Percentiles rank a stretch among this genome's conserved stretches.
These are phyloP conservation scores for Rhodotorula sp. DNA, from an alignment of 1,284 basidiomycete species.

Conservation along the genomic window DNA sequence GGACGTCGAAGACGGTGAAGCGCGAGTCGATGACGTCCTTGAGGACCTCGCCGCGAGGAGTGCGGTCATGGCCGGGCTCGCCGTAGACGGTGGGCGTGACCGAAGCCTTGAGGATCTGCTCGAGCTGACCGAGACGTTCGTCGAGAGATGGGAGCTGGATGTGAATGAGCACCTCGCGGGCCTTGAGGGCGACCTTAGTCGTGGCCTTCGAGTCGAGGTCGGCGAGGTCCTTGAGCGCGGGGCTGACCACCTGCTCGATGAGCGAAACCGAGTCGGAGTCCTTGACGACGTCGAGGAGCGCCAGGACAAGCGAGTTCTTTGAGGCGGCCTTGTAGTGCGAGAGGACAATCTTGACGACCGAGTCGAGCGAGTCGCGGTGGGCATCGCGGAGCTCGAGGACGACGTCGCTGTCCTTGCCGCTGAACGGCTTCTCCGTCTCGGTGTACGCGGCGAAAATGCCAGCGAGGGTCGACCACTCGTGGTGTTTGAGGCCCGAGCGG, in stretches of 20 bases:
- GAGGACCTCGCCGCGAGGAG: slow-evolving; percentile 81
- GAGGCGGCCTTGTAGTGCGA: slow-evolving; percentile 94
- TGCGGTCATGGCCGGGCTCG: slow-evolving; percentile 67
- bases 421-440: slow-evolving; percentile 86
- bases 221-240: slow-evolving; percentile 75
- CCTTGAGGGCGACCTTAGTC: slow-evolving; percentile 85
- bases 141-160: slow-evolving; percentile 96
- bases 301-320: slow-evolving; percentile 84
- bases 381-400: slow-evolving; percentile 87
- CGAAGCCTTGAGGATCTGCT: slow-evolving; percentile 83
- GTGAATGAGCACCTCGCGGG: slow-evolving; percentile 92
- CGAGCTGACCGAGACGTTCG: slow-evolving; percentile 91
- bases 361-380: slow-evolving; percentile 86
- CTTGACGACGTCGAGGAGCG: slow-evolving; percentile 86
- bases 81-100: slow-evolving; percentile 86
- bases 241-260: slow-evolving; percentile 65
- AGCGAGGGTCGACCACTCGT: slow-evolving; percentile 76
- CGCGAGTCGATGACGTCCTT: slow-evolving; percentile 93
- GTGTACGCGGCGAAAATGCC: slow-evolving; percentile 71
- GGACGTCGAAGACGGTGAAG: slow-evolving; percentile 95
- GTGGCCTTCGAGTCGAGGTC: slow-evolving; percentile 87
- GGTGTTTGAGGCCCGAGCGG: slow-evolving; percentile 76
- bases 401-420: slow-evolving; percentile 83
- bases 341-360: slow-evolving; percentile 80
- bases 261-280: slow-evolving; percentile 51